Evolutionary conservation across 2,329 filamentous ascomycete genomes (phyloP).

Genomic region (Calonectria hawksworthii): DNA sequence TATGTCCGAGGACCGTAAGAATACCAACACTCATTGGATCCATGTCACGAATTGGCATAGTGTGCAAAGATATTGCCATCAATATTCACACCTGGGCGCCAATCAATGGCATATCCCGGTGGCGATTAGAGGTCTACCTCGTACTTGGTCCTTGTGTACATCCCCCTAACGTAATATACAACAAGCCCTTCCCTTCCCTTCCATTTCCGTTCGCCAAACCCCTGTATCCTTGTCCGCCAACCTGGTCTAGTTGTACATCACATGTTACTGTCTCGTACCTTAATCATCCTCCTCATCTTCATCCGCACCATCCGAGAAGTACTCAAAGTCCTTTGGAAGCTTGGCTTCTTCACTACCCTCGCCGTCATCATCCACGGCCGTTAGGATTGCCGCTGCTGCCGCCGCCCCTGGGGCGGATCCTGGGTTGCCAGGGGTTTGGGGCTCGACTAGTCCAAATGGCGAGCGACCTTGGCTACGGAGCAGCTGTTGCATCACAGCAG

Average conservation of each 20-base stretch:
- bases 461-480: conserved; percentile 56
- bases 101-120: not conserved
- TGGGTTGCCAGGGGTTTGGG: conserved; percentile 44
- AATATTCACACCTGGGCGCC: conserved; percentile 11
- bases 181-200: conserved; percentile 21
- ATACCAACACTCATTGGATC: not conserved
- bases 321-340: conserved; percentile 81
- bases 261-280: not conserved
- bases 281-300: conserved; percentile 60
- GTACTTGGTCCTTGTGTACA: conserved; percentile 31
- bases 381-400: conserved; percentile 84
- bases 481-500: conserved; percentile 58
- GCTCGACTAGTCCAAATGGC: conserved; percentile 48
- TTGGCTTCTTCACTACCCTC: conserved; percentile 81
- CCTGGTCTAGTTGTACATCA: conserved; percentile 43
- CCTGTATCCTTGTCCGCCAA: conserved; percentile 34
- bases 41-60: not conserved
- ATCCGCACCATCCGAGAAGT: conserved; percentile 77
- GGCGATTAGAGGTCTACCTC: conserved; percentile 36
- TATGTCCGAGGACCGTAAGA: not conserved
- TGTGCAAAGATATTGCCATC: not conserved
- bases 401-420: conserved; percentile 67
- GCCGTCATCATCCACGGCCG: conserved; percentile 87
- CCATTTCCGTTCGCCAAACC: conserved; percentile 20
- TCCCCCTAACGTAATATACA: conserved; percentile 40